phyloP scores from a whole-genome alignment of 805 yeast genomes.

The Candida ovalis region DNA sequence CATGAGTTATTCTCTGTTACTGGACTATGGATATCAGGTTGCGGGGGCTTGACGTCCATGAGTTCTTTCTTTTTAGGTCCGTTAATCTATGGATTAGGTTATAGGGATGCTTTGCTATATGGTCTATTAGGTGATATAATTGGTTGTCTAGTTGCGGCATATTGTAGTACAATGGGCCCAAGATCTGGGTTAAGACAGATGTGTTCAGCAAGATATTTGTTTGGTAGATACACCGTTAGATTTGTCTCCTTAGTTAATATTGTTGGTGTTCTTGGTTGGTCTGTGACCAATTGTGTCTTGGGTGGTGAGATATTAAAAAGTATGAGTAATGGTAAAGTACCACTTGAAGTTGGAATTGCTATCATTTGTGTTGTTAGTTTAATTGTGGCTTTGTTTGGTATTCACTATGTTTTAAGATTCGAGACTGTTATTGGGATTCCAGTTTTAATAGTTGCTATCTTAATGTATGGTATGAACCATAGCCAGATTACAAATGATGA shows the following conservation, averaged over 20 bases:
- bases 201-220: slow-evolving; percentile 75
- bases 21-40: slow-evolving; percentile 81
- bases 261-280: slow-evolving; percentile 86
- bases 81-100: slow-evolving; percentile 62
- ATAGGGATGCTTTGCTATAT: slow-evolving; percentile 55
- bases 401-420: slow-evolving; percentile 61
- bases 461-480: slow-evolving; percentile 62
- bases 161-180: slow-evolving; percentile 86
- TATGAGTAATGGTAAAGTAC: slow-evolving; percentile 60
- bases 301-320: slow-evolving; percentile 81
- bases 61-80: slow-evolving; percentile 79
- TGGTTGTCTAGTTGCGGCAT: slow-evolving; percentile 78
- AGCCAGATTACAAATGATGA: slow-evolving; percentile 29
- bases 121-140: slow-evolving; percentile 62
- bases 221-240: slow-evolving; percentile 85
- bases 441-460: slow-evolving; percentile 59
- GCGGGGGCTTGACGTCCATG: slow-evolving; percentile 89
- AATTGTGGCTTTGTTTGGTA: slow-evolving; percentile 72
- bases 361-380: slow-evolving; percentile 64
- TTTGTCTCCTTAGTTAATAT: slow-evolving; percentile 68
- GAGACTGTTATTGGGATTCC: slow-evolving; percentile 70
- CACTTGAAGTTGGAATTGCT: slow-evolving; percentile 70
- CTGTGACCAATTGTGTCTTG: slow-evolving; percentile 83
- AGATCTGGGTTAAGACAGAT: slow-evolving; percentile 86
- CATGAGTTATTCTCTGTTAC: slow-evolving; percentile 40